Conservation (phyloP, 2,329 filamentous ascomycete genomes). For the Pleurostoma richardsiae region DNA sequence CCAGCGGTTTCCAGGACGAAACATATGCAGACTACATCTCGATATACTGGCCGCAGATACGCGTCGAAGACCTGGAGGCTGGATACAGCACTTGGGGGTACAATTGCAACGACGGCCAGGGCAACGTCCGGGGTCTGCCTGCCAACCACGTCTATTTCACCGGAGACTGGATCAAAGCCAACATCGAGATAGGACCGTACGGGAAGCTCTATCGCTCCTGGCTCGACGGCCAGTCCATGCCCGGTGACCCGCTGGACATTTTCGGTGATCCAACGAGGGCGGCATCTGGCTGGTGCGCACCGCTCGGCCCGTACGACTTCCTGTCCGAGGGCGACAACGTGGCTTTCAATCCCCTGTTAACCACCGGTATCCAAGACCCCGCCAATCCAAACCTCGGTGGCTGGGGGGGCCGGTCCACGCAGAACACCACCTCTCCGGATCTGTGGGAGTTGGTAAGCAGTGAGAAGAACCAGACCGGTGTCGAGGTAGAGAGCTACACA, state of each 20-base stretch:
- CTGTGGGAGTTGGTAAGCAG: neutral
- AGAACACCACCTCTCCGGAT: neutral
- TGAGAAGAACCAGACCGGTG: neutral
- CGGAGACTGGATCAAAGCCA: neutral
- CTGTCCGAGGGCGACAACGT: conserved; percentile 1
- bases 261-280: neutral
- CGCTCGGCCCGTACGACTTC: conserved; percentile 1
- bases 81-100: conserved; percentile 1
- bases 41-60: neutral
- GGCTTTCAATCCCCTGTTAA: neutral
- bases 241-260: neutral
- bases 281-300: neutral
- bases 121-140: neutral
- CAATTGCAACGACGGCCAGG: conserved; percentile 1
- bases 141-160: conserved; percentile 1
- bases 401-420: neutral
- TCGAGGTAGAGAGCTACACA: neutral
- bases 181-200: neutral
- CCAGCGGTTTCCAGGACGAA: conserved; percentile 3
- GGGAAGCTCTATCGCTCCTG: conserved; percentile 2
- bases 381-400: neutral
- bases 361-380: neutral
- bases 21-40: conserved; percentile 2
- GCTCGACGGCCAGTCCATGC: conserved; percentile 1
- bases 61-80: neutral